Evolutionary conservation across 306 rosid species (phyloP), one percentile per base, ranked within the genome.

Genomic region (Dalbergia cochinchinensis): DNA sequence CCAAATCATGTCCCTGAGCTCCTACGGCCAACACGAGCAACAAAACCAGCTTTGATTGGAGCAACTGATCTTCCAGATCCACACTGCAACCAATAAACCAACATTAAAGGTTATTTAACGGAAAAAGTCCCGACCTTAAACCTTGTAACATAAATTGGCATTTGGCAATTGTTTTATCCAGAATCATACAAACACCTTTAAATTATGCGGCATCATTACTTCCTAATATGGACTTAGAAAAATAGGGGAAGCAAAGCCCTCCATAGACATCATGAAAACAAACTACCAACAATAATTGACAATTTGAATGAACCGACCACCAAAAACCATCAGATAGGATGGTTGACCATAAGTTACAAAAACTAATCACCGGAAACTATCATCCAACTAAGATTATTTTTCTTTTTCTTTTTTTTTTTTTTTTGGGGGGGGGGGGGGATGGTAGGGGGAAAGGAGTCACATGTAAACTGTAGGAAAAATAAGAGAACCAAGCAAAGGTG

Each of bases 51-150:
- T 82, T 95, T 95, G 82, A 95, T 93, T 11, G 91, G 98, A 82
- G 97, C 96, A 77, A 95, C 99, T 5, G 98, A 91, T 78, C 99
- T 85, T 74, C 98, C 98, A 10, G 98, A 95, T 81, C 98, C 97
- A 76, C 98, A 92, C 99, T 95, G 89, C 87, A 81, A 82, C 14
- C 55, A 55, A 19, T 15, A 57, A 78, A 74, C 39, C 19, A 68
- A 31, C 5, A 51, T 65, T 50, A 59, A 10, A 61, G 20, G 37
- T 26, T 41, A 62, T 62, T 35, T 22, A 50, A 62, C 19, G 41
- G 50, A 74, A 16, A 37, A 39, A 13, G n/a, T 13, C 14, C 37
- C 13, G 13, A 37, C 14, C 15, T 0, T 18, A 9, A n/a, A 63
- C 6, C 8, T 41, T 55, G 34, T 12, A 55, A 15, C 9, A 22